Conservation (phyloP, 352 stramenopile genomes). For the Pythium dissotocum region DNA sequence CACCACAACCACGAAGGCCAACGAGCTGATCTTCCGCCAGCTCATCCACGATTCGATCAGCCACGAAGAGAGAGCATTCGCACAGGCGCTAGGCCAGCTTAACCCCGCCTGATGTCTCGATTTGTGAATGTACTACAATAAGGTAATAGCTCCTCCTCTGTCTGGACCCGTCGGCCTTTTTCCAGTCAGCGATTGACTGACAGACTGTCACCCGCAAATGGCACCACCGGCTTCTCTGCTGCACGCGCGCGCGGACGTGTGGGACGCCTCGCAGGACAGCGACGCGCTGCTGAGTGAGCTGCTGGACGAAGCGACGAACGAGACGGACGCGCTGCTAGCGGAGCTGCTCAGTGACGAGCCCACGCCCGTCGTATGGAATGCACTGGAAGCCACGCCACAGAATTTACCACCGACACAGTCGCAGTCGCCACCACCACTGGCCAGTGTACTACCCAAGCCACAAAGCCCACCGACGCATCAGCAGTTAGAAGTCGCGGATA, state of each 20-base stretch:
- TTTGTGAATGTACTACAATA: no score
- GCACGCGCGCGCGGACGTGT: neutral
- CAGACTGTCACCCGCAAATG: no score
- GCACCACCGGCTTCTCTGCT: no score
- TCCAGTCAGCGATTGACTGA: no score
- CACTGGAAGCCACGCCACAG: neutral
- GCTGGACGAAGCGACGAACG: neutral
- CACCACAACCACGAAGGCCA: neutral
- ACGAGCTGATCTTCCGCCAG: constrained; percentile 11
- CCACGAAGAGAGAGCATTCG: neutral
- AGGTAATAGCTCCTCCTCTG: no score
- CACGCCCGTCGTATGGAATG: no score
- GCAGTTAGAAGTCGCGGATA: no score
- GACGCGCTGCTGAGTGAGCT: constrained; percentile 13
- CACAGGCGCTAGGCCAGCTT: neutral
- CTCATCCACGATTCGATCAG: constrained; percentile 6
- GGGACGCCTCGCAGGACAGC: constrained; percentile 3
- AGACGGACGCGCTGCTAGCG: constrained; percentile 13
- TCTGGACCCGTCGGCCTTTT: no score
- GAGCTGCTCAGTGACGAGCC: constrained; percentile 3
- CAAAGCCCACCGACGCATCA: no score
- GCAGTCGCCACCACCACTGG: neutral
- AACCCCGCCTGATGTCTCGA: no score
- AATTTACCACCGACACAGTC: neutral
- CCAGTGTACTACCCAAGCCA: no score